phyloP scores from a whole-genome alignment of 768 basidiomycete species.

The Lactarius hatsudake region DNA sequence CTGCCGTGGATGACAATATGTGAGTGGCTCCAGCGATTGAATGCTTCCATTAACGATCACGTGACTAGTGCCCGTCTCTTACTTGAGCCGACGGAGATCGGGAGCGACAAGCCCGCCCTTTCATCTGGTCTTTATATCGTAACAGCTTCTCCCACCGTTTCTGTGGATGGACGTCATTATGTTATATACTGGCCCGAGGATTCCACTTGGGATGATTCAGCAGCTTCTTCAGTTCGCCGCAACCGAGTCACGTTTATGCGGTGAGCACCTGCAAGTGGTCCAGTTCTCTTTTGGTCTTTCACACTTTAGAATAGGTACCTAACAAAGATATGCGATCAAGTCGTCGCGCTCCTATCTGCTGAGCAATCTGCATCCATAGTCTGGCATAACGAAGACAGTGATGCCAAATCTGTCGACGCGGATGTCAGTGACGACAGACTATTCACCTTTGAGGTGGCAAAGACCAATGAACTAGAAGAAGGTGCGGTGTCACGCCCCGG shows the following conservation, averaged over 20 bases:
- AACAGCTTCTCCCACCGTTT: conserved; percentile 15
- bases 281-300: background rate
- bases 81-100: conserved; percentile 19
- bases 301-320: conserved; percentile 46
- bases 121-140: conserved; percentile 55
- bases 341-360: conserved; percentile 48
- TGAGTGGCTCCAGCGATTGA: too few relatives aligned
- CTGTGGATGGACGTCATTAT: conserved; percentile 36
- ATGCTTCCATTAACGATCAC: too few relatives aligned
- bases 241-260: conserved; percentile 64
- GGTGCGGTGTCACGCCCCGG: conserved; percentile 43
- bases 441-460: conserved; percentile 51
- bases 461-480: conserved; percentile 56
- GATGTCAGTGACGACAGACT: conserved; percentile 48
- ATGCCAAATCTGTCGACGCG: conserved; percentile 33
- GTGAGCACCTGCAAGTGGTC: conserved; percentile 33
- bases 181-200: conserved; percentile 29
- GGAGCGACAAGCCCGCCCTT: conserved; percentile 32
- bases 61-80: conserved; percentile 8
- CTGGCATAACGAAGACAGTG: conserved; percentile 39
- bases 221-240: conserved; percentile 42
- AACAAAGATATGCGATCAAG: conserved; percentile 56
- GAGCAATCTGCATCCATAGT: conserved; percentile 46
- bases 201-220: conserved; percentile 57
- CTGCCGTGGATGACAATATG: too few relatives aligned